Conservation (phyloP, 2,329 filamentous ascomycete species). For the Basipetospora chlamydospora region DNA sequence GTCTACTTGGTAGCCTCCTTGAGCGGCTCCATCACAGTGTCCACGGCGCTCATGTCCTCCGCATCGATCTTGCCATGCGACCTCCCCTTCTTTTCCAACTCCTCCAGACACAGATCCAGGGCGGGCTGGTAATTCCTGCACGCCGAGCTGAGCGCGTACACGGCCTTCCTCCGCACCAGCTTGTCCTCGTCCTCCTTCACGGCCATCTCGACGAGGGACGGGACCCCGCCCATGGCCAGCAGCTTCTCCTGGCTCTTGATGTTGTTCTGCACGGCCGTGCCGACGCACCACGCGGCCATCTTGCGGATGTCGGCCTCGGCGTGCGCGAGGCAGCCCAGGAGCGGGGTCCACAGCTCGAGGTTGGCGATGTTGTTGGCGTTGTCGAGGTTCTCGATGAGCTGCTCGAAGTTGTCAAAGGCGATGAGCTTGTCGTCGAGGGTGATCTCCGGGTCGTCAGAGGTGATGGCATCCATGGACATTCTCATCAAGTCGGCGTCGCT, state of each 20-base stretch:
- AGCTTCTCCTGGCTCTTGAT: slow-evolving; percentile 64
- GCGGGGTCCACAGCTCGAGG: slow-evolving; percentile 66
- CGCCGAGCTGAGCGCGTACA: slow-evolving; percentile 76
- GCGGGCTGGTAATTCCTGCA: slow-evolving; percentile 82
- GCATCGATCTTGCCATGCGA: slow-evolving; percentile 55
- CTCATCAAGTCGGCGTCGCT: slow-evolving; percentile 89
- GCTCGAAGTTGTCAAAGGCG: slow-evolving; percentile 91
- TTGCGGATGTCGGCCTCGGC: slow-evolving; percentile 58
- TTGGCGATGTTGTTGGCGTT: slow-evolving; percentile 89
- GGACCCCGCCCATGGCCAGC: slow-evolving; percentile 49
- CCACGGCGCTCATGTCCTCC: slow-evolving; percentile 73
- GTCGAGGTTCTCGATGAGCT: slow-evolving; percentile 81
- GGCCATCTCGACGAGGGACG: slow-evolving; percentile 51
- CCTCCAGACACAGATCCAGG: slow-evolving; percentile 51
- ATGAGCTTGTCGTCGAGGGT: slow-evolving; percentile 62
- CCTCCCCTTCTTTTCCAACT: slow-evolving; percentile 43
- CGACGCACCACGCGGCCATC: slow-evolving; percentile 89
- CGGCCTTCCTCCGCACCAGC: slow-evolving; percentile 67
- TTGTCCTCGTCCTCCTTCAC: slow-evolving; percentile 43
- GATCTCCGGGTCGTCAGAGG: slow-evolving; percentile 42
- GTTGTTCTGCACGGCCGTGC: slow-evolving; percentile 95
- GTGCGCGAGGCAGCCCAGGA: slow-evolving; percentile 55
- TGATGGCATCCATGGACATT: slow-evolving; percentile 64
- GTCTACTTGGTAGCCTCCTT: slow-evolving; percentile 7
- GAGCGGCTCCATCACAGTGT: slow-evolving; percentile 56